Evolutionary conservation across 2,329 filamentous ascomycete species (phyloP).

Genomic region (Penicillium crustosum): DNA sequence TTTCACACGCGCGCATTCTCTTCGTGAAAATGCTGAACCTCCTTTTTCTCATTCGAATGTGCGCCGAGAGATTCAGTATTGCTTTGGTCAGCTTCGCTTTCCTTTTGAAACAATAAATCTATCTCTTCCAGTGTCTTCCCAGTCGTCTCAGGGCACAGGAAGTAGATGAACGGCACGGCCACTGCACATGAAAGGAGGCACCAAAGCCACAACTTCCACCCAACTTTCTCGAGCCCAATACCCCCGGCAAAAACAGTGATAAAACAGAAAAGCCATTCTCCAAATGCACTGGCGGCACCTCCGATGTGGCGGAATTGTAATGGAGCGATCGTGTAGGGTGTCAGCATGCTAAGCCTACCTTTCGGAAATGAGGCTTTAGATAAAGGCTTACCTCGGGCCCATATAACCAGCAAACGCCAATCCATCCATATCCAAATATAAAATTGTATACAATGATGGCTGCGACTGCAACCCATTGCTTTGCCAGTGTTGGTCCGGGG

Average conservation of each 20-base stretch:
- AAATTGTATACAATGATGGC: background rate
- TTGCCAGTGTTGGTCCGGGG: background rate
- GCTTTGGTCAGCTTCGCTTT: background rate
- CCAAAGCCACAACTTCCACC: conserved; percentile 43
- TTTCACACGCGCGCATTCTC: background rate
- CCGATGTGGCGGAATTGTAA: conserved; percentile 39
- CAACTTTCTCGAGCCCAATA: conserved; percentile 35
- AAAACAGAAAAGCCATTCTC: conserved; percentile 40
- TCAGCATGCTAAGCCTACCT: background rate
- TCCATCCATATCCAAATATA: conserved; percentile 1
- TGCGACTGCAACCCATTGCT: background rate
- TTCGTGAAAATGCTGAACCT: background rate
- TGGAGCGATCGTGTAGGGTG: conserved; percentile 32
- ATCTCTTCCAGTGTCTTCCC: background rate
- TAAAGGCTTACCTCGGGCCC: conserved; percentile 29
- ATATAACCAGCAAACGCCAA: conserved; percentile 24
- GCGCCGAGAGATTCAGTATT: background rate
- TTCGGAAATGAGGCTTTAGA: background rate
- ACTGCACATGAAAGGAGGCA: conserved; percentile 17
- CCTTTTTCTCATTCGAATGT: background rate
- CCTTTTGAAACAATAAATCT: background rate
- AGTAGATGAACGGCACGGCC: background rate
- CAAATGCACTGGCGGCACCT: conserved; percentile 36
- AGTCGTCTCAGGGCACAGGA: conserved; percentile 1
- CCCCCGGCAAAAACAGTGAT: conserved; percentile 39